Base-by-base conservation (phyloP, 352 stramenopile genomes). In the Thraustochytrium sp. region DNA sequence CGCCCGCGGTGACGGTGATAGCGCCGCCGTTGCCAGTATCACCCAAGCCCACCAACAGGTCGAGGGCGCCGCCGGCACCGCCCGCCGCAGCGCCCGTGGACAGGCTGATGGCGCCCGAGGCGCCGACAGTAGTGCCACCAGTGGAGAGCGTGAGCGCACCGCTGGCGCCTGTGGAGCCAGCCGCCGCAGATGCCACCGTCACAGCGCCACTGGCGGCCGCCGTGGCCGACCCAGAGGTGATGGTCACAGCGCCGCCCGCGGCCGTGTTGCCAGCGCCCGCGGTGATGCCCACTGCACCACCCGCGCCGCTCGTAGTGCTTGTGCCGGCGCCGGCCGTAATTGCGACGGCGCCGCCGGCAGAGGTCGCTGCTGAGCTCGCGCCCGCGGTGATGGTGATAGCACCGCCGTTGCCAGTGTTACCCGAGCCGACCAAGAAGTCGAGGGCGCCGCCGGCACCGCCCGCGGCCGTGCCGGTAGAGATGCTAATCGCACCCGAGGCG, bases 341-440 rank as follows among this genome's bases (percentile, higher is more conserved):
- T 2, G 55, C 21, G 13, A 65, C 55, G 21, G 16, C 16, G 2
- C 55, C 55, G 34, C 55, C 55, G 34, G 2, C 34, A 5, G 55
- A 65, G 1, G 2, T 9, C 0, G 13, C 55, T 0, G 55, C 55
- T 29, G 55, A 65, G 2, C 13, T 31, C 21, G 26, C 18, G 29
- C 51, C 51, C 26, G 51, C 51, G 5, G 51, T 59, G 9, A 59
- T 31, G 4, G 51, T 59, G 51, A 59, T 31, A 23, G 18, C 51
- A 11, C 51, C 51, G 26, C 51, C 51, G 4, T 8, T 89, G 48
- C 89, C 89, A 37, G 89, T 87, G 82, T 93, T 89, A 40, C 91
- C 91, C 54, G 56, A 34, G 16, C 90, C 90, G 64, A 92, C 89
- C 38, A 83, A 74, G 0, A 82, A 88, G 62, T 34, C 11, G 51